Base-by-base conservation (phyloP, 768 basidiomycete species). In the Pleurotus cornucopiae region DNA sequence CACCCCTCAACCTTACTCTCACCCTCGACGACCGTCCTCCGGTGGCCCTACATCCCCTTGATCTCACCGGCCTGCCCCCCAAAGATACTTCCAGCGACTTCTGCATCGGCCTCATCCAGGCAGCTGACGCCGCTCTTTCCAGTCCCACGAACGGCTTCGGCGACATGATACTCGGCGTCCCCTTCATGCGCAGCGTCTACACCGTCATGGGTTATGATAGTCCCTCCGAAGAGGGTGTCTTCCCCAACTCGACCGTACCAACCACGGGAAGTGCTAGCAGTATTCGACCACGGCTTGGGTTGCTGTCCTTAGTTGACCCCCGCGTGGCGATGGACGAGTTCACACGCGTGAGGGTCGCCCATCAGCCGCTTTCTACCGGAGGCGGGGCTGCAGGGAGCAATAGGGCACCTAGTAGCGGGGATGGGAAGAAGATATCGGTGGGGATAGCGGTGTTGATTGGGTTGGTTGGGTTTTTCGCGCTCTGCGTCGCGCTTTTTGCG, bases 151-250 rank as follows among this genome's bases (percentile, higher is more conserved):
- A 61, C 3, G 61, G 58, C 13, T 70, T 82, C 14, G 84, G 80
- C 0, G 89, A 91, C 66, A 84, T 92, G 71, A 75, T 92, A 56
- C 82, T 92, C 39, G 90, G 89, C 40, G 86, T 89, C 0, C 84
- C 89, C 0, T 92, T 92, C 65, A 71, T 92, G 62, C 78, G 88
- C 9, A 91, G 85, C 62, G 77, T 82, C 3, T 92, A 93, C 64
- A 85, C 82, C 11, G 88, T 93, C 59, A 80, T 91, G 78, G 85
- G 84, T 0, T 89, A 86, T 65, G 73, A 79, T 46, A 57, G 63
- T 0, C 84, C 84, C 2, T 63, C 71, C 46, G 41, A 67, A 0
- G 62, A 75, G 20, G 85, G 85, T 12, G 61, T 62, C 3, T 83
- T 86, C 66, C 70, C 76, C 25, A 63, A 48, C 26, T 37, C 56